These are phyloP conservation scores for Penicillium concentricum DNA, from an alignment of 2,329 filamentous ascomycete species.

Conservation along the genomic window DNA sequence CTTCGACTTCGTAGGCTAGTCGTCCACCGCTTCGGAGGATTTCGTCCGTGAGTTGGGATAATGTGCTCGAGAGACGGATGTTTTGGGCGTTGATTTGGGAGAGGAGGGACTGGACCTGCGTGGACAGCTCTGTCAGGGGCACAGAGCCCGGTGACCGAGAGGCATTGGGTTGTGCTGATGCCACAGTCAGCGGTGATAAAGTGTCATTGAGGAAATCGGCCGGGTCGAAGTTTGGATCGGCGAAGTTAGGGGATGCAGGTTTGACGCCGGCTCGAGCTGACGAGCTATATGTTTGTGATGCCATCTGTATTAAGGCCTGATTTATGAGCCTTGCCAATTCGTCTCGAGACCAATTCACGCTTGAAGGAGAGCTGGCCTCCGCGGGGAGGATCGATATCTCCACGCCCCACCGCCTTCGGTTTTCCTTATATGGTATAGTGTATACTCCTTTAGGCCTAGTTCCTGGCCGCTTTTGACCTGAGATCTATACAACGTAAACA, in stretches of 20 bases:
- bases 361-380: conserved; percentile 7
- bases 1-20: conserved; percentile 90
- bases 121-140: conserved; percentile 72
- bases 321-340: background rate
- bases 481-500: conserved; percentile 1
- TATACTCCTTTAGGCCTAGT: background rate
- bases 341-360: background rate
- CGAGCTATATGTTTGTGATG: conserved; percentile 26
- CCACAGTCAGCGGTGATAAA: conserved; percentile 65
- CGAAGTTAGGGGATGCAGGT: conserved; percentile 64
- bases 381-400: conserved; percentile 10
- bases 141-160: conserved; percentile 49
- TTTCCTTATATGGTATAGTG: background rate
- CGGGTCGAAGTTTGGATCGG: conserved; percentile 74
- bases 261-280: conserved; percentile 17
- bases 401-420: conserved; percentile 6
- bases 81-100: conserved; percentile 88
- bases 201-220: conserved; percentile 80
- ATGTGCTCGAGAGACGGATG: conserved; percentile 71
- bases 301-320: conserved; percentile 3
- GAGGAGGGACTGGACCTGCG: conserved; percentile 78
- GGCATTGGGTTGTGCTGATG: conserved; percentile 41
- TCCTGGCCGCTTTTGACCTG: background rate
- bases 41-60: conserved; percentile 91
- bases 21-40: conserved; percentile 86